Conservation (phyloP, 2,329 filamentous ascomycete species). For the Fusarium temperatum region DNA sequence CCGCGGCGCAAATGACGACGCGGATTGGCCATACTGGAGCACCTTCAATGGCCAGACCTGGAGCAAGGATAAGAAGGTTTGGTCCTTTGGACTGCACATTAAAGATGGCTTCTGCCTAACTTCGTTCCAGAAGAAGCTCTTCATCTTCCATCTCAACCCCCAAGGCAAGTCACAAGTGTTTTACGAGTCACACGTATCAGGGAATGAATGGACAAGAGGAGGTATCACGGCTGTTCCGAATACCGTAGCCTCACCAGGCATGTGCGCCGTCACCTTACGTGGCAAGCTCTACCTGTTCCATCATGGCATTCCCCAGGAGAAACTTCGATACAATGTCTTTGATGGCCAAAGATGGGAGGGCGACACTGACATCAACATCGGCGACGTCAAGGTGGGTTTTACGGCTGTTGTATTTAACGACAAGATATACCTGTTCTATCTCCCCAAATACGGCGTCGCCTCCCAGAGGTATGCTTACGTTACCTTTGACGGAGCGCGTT, state of each 20-base stretch:
- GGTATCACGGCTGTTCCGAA: rapidly evolving
- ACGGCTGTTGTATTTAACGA: background rate
- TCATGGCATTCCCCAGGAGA: background rate
- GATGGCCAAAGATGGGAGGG: background rate
- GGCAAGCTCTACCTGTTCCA: background rate
- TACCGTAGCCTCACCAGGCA: background rate
- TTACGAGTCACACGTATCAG: background rate
- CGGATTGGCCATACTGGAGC: background rate
- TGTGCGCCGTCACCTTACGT: background rate
- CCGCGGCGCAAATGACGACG: background rate
- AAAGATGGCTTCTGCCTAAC: background rate
- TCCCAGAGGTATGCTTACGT: rapidly evolving
- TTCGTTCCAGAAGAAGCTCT: background rate
- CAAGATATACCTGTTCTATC: background rate
- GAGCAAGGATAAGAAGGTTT: background rate
- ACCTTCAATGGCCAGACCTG: background rate
- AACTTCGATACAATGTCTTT: background rate
- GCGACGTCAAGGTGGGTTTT: background rate
- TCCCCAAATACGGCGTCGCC: rapidly evolving
- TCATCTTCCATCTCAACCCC: background rate
- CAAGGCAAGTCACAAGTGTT: rapidly evolving
- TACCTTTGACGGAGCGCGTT: background rate
- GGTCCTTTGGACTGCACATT: rapidly evolving
- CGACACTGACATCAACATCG: background rate
- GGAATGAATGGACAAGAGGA: rapidly evolving